Evolutionary conservation across 2,329 filamentous ascomycete genomes (phyloP).

Genomic region (Beauveria brongniartii): DNA sequence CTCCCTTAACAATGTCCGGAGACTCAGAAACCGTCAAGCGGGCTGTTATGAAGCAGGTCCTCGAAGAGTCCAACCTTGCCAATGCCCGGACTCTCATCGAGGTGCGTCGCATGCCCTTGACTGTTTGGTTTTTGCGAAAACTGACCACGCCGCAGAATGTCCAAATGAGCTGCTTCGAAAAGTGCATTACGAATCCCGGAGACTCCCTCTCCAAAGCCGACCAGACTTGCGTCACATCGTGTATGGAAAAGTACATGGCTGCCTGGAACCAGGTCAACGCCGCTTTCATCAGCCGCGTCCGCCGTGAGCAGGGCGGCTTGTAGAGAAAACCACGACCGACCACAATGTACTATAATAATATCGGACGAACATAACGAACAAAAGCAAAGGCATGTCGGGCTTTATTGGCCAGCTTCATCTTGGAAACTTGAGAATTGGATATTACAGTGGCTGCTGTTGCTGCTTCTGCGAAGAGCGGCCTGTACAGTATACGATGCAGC

Average conservation of each 20-base stretch:
- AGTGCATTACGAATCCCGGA: constrained; percentile 65
- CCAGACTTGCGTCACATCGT: constrained; percentile 61
- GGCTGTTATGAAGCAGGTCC: constrained; percentile 57
- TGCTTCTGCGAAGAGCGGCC: neutral
- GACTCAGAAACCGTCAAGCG: constrained; percentile 51
- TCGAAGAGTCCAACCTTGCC: constrained; percentile 54
- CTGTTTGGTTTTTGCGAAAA: neutral
- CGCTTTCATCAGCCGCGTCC: constrained; percentile 56
- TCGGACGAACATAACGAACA: neutral
- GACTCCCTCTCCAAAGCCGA: constrained; percentile 59
- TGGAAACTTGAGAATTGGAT: neutral
- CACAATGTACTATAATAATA: neutral
- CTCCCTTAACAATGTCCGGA: constrained; percentile 33
- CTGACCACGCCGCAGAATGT: constrained; percentile 50
- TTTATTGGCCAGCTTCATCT: neutral
- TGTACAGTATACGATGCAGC: constrained; percentile 2
- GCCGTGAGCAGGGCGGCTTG: constrained; percentile 43
- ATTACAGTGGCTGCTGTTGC: neutral
- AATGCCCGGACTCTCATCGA: constrained; percentile 66
- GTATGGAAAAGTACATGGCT: constrained; percentile 80
- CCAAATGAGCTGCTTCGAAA: constrained; percentile 73
- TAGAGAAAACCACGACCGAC: neutral
- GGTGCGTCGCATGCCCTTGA: constrained; percentile 33
- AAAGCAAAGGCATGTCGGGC: neutral
- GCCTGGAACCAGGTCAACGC: constrained; percentile 69